phyloP scores from a whole-genome alignment of 2,329 filamentous ascomycete species.

The Microdochium bolleyi region DNA sequence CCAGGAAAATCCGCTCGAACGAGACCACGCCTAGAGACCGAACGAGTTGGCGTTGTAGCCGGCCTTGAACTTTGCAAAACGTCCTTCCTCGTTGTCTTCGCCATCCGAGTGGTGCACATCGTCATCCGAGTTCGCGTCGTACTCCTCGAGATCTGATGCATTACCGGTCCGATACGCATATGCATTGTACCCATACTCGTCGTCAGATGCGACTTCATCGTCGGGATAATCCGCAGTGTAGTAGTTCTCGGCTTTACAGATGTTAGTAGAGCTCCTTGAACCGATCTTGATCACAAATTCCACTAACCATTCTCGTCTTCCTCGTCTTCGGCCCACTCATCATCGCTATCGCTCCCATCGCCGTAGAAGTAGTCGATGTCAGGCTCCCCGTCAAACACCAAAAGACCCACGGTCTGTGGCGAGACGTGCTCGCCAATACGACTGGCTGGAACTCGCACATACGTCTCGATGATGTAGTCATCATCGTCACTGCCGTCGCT shows the following conservation, averaged over 20 bases:
- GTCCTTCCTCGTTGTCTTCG: slow-evolving; percentile 5
- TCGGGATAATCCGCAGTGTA: slow-evolving; percentile 76
- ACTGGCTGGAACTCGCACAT: slow-evolving; percentile 50
- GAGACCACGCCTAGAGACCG: slow-evolving; percentile 9
- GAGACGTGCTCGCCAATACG: slow-evolving; percentile 36
- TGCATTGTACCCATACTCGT: slow-evolving; percentile 50
- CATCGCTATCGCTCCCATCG: slow-evolving; percentile 54
- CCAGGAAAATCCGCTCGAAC: too few species aligned
- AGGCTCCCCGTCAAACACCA: slow-evolving; percentile 50
- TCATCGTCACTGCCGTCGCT: slow-evolving; percentile 37
- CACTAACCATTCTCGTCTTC: slow-evolving; percentile 57
- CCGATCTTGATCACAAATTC: not conserved
- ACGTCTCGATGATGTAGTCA: slow-evolving; percentile 58
- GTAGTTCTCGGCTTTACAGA: slow-evolving; percentile 58
- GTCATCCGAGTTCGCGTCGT: slow-evolving; percentile 29
- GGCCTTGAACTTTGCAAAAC: slow-evolving; percentile 25
- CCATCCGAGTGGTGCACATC: slow-evolving; percentile 24
- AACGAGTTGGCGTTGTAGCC: slow-evolving; percentile 24
- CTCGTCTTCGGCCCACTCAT: slow-evolving; percentile 47
- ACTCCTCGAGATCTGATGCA: slow-evolving; percentile 48
- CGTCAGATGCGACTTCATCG: slow-evolving; percentile 67
- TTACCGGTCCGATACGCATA: slow-evolving; percentile 47
- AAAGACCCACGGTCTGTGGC: slow-evolving; percentile 43
- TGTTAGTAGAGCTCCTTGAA: not conserved
- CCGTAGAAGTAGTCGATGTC: slow-evolving; percentile 54